Conservation (phyloP, 73 alveolate genomes). For the Stentor coeruleus region DNA sequence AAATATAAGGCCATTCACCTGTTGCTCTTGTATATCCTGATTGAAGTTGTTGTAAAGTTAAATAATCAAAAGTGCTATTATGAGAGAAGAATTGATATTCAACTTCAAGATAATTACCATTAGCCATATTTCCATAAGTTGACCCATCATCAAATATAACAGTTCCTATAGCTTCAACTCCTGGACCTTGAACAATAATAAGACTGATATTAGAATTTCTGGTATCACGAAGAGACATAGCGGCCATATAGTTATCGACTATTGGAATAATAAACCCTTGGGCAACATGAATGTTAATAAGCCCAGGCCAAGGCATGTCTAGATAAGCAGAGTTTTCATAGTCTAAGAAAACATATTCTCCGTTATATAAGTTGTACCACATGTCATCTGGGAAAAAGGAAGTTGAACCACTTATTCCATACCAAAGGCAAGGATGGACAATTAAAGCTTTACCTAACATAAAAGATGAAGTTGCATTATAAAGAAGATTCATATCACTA, state of each 20-base stretch:
- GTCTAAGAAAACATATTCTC: constrained; percentile 3
- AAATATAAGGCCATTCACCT: background rate
- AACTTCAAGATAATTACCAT: background rate
- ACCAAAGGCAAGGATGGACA: constrained; percentile 37
- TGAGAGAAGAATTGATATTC: background rate
- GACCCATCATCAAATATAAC: constrained; percentile 51
- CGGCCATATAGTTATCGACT: constrained; percentile 50
- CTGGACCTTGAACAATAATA: constrained; percentile 44
- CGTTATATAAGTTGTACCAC: constrained; percentile 62
- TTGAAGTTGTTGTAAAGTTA: background rate
- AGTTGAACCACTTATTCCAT: constrained; percentile 7
- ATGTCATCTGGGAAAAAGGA: constrained; percentile 54
- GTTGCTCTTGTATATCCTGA: background rate
- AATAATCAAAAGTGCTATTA: background rate
- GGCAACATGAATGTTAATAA: constrained; percentile 63
- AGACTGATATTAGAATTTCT: constrained; percentile 21
- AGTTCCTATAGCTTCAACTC: constrained; percentile 43
- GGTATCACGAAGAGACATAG: background rate
- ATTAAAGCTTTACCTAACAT: constrained; percentile 59
- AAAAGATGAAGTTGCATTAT: constrained; percentile 29
- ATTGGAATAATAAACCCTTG: constrained; percentile 72
- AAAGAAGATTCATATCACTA: constrained; percentile 43
- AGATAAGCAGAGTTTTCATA: background rate
- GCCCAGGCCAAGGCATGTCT: constrained; percentile 37
- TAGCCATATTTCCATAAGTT: background rate